A percentile compares a stretch with the other conserved stretches of the same genome.
Evolutionary conservation across 2,329 filamentous ascomycete species (phyloP).

Genomic region (Atkinsonella texensis): DNA sequence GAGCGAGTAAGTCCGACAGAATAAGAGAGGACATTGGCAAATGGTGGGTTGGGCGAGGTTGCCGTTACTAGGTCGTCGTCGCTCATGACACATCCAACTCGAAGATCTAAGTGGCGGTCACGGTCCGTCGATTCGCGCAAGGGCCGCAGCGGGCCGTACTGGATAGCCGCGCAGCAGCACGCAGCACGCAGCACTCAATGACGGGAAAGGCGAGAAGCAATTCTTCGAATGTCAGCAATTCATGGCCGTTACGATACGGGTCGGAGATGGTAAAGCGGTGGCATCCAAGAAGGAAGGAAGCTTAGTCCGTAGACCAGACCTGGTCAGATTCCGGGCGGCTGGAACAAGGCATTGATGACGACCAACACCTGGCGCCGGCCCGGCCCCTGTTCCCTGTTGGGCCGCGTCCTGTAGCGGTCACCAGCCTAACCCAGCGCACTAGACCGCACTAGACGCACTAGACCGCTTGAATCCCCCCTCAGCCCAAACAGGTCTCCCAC

Average conservation of each 20-base stretch:
- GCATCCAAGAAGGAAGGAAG: neutral
- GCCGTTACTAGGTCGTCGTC: conserved; percentile 1
- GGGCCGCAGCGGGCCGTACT: neutral
- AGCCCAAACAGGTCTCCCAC: no score
- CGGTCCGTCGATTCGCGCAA: neutral
- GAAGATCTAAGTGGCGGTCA: neutral
- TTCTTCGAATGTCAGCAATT: neutral
- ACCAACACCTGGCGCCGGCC: neutral
- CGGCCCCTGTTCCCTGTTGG: neutral
- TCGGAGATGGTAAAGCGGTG: neutral
- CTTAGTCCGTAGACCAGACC: neutral
- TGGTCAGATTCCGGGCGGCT: neutral
- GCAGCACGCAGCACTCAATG: neutral
- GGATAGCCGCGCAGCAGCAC: neutral
- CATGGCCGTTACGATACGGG: neutral
- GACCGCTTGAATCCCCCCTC: no score
- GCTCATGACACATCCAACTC: neutral
- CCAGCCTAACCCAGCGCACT: neutral
- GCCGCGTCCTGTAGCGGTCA: neutral
- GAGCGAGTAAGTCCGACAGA: neutral
- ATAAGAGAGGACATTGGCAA: neutral
- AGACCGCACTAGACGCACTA: no score
- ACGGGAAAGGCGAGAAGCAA: neutral
- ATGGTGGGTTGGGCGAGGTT: neutral
- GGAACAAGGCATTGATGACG: neutral